These are phyloP conservation scores for Penicillium sp. DNA, from an alignment of 2,329 filamentous ascomycete species.

Conservation along the genomic window DNA sequence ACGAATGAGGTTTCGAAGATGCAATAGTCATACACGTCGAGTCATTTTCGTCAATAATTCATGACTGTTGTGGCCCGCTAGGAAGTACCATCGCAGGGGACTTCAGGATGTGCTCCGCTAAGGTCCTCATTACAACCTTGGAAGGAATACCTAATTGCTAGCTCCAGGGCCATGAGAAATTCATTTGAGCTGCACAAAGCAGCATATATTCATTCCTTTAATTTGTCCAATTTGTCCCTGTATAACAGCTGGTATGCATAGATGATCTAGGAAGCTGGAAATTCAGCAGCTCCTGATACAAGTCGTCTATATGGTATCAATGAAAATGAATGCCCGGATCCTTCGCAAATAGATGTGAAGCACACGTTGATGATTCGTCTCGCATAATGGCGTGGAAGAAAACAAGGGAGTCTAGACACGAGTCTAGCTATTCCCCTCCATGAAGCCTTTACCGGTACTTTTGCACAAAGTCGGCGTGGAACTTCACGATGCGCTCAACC, in stretches of 20 bases:
- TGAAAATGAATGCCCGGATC: not conserved
- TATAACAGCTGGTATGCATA: not conserved
- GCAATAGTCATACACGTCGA: too few species aligned
- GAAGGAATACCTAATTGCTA: not conserved
- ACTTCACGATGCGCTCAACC: slow-evolving; percentile 80
- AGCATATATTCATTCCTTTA: not conserved
- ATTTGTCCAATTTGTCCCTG: not conserved
- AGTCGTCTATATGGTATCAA: slow-evolving; percentile 20
- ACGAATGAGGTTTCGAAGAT: too few species aligned
- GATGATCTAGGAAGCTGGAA: not conserved
- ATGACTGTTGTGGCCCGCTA: too few species aligned
- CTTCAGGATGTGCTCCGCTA: too few species aligned
- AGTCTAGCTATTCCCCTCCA: not conserved
- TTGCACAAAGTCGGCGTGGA: slow-evolving; percentile 86
- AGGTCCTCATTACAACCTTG: too few species aligned
- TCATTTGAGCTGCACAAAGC: not conserved
- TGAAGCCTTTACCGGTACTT: slow-evolving; percentile 52
- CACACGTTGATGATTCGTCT: slow-evolving; percentile 2
- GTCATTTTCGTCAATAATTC: too few species aligned
- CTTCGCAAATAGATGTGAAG: not conserved
- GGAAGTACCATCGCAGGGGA: too few species aligned
- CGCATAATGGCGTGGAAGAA: slow-evolving; percentile 4
- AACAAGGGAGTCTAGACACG: not conserved
- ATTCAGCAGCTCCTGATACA: not conserved
- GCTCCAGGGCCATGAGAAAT: not conserved